Evolutionary conservation across 768 basidiomycete species (phyloP).

Genomic region (Peribolospora kevripleyi): DNA sequence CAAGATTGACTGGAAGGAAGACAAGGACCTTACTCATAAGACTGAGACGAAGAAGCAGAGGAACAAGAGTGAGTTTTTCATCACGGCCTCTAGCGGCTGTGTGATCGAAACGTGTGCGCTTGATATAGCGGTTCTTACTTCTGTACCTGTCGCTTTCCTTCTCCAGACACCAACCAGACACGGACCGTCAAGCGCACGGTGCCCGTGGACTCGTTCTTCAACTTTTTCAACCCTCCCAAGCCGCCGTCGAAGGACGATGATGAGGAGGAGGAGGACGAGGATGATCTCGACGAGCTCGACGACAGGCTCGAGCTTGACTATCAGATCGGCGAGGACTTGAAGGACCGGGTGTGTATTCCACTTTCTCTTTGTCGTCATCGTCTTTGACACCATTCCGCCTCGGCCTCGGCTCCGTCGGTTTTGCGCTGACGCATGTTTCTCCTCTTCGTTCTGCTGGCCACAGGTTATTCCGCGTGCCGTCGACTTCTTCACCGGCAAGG

Average conservation of each 20-base stretch:
- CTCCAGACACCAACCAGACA: conserved; percentile 30
- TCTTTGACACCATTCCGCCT: conserved; percentile 2
- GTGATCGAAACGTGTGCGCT: too few species aligned
- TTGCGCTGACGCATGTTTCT: background rate
- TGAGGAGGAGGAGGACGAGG: conserved; percentile 35
- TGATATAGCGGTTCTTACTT: background rate
- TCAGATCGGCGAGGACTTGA: conserved; percentile 92
- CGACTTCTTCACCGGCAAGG: conserved; percentile 95
- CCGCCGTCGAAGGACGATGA: conserved; percentile 49
- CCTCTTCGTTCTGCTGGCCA: background rate
- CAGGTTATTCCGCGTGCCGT: conserved; percentile 84
- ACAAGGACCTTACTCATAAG: conserved; percentile 90
- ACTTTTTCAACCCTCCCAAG: conserved; percentile 73
- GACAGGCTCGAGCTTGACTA: conserved; percentile 88
- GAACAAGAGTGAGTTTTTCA: conserved; percentile 58
- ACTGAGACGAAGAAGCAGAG: conserved; percentile 98
- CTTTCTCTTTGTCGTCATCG: background rate
- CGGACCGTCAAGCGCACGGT: conserved; percentile 43
- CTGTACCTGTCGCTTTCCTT: conserved; percentile 27
- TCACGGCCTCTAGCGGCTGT: background rate
- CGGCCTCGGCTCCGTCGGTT: background rate
- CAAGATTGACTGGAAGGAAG: conserved; percentile 89
- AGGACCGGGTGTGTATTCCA: conserved; percentile 50
- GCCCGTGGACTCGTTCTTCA: conserved; percentile 91
- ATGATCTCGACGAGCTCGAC: conserved; percentile 72